Evolutionary conservation across 805 yeast species (phyloP).

Genomic region (Candida boidinii): DNA sequence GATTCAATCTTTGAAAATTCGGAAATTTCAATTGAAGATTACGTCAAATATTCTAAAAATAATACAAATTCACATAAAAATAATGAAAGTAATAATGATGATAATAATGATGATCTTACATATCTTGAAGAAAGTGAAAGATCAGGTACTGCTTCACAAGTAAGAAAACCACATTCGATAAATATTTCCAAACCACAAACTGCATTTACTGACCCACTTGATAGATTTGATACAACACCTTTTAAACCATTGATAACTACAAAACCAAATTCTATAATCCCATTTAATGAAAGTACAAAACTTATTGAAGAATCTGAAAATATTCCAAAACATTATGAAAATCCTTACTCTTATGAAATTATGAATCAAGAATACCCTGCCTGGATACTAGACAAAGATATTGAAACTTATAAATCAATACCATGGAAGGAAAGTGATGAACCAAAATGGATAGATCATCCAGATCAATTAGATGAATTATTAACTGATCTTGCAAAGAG

Average conservation of each 20-base stretch:
- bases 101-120: slow-evolving; percentile 24
- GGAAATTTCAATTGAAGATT: slow-evolving; percentile 56
- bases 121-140: slow-evolving; percentile 49
- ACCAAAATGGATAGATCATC: slow-evolving; percentile 67
- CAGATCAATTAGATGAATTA: slow-evolving; percentile 44
- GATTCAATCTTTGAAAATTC: slow-evolving; percentile 72
- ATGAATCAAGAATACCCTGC: slow-evolving; percentile 60
- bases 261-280: slow-evolving; percentile 63
- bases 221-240: slow-evolving; percentile 52
- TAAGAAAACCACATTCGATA: slow-evolving; percentile 5
- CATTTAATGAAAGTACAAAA: slow-evolving; percentile 44
- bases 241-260: slow-evolving; percentile 64
- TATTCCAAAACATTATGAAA: slow-evolving; percentile 54
- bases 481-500: slow-evolving; percentile 38
- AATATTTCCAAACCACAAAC: slow-evolving; percentile 57
- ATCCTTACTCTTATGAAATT: slow-evolving; percentile 80
- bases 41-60: slow-evolving; percentile 15
- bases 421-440: slow-evolving; percentile 55
- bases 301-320: slow-evolving; percentile 28
- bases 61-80: neutral
- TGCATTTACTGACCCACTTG: slow-evolving; percentile 48
- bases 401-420: slow-evolving; percentile 26
- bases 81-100: neutral
- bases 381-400: slow-evolving; percentile 33
- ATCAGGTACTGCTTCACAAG: slow-evolving; percentile 2